These are phyloP conservation scores for Wickerhamiella slavikovae DNA, from an alignment of 805 yeast genomes.

Conservation along the genomic window DNA sequence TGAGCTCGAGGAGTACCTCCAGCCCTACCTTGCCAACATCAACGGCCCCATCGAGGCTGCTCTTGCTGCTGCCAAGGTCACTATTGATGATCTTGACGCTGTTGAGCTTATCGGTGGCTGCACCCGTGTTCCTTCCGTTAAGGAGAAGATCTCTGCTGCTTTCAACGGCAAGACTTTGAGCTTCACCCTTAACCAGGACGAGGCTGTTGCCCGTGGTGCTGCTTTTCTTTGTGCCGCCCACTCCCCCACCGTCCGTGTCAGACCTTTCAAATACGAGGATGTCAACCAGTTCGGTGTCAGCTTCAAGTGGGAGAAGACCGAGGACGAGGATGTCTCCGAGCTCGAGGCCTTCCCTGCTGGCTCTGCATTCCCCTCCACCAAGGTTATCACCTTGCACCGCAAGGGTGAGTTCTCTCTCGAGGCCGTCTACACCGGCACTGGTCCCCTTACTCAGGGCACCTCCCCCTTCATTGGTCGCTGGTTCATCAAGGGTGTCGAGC, in stretches of 20 bases:
- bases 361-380: slow-evolving; percentile 82
- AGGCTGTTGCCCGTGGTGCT: slow-evolving; percentile 97
- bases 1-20: slow-evolving; percentile 74
- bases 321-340: slow-evolving; percentile 71
- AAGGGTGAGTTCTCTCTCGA: slow-evolving; percentile 67
- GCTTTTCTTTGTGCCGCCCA: slow-evolving; percentile 98
- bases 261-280: slow-evolving; percentile 97
- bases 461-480: slow-evolving; percentile 54
- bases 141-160: slow-evolving; percentile 56
- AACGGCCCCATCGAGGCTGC: slow-evolving; percentile 65
- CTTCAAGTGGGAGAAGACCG: slow-evolving; percentile 85
- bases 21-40: slow-evolving; percentile 62
- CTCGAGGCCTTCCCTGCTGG: slow-evolving; percentile 95
- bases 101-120: slow-evolving; percentile 97
- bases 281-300: slow-evolving; percentile 80
- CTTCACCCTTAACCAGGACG: slow-evolving; percentile 95
- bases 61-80: slow-evolving; percentile 55
- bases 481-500: slow-evolving; percentile 68
- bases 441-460: slow-evolving; percentile 51
- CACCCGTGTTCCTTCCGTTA: slow-evolving; percentile 89
- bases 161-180: slow-evolving; percentile 75
- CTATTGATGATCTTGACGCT: slow-evolving; percentile 58
- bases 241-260: slow-evolving; percentile 95
- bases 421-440: slow-evolving; percentile 67
- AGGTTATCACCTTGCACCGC: slow-evolving; percentile 86